Percentiles rank a stretch among this genome's conserved stretches.
phyloP scores from a whole-genome alignment of 768 basidiomycete species.

The Lactarius sp. region DNA sequence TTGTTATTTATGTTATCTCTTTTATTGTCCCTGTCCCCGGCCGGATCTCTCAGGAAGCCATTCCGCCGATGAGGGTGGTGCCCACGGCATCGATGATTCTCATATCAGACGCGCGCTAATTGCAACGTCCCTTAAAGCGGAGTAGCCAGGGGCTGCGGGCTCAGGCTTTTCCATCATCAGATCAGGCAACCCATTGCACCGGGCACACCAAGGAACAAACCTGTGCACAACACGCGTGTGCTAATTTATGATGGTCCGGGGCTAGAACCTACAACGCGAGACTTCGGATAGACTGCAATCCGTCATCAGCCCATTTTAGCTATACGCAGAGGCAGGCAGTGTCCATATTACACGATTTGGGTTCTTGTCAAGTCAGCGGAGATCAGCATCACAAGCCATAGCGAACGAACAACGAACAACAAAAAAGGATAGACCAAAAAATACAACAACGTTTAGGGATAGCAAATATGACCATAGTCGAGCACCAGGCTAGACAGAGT shows the following conservation, averaged over 20 bases:
- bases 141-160: not conserved
- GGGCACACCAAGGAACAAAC: not conserved
- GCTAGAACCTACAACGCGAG: conserved; percentile 12
- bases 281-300: conserved; percentile 2
- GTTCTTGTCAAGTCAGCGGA: not conserved
- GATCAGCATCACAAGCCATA: conserved; percentile 15
- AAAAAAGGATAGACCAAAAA: not conserved
- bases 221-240: conserved; percentile 3
- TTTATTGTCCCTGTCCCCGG: not conserved
- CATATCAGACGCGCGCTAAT: conserved; percentile 9
- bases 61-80: not conserved
- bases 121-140: not conserved
- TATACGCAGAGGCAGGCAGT: not conserved
- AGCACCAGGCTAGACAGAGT: conserved; percentile 13
- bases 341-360: conserved; percentile 14
- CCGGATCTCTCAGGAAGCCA: conserved; percentile 8
- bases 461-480: conserved; percentile 16
- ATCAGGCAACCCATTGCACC: conserved; percentile 11
- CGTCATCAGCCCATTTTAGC: conserved; percentile 10
- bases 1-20: too few relatives aligned
- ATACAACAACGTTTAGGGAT: not conserved
- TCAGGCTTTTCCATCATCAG: not conserved
- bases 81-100: not conserved
- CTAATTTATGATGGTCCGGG: conserved; percentile 14
- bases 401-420: not conserved